phyloP scores from a whole-genome alignment of 2,329 filamentous ascomycete genomes.

The Biscogniauxia marginata region DNA sequence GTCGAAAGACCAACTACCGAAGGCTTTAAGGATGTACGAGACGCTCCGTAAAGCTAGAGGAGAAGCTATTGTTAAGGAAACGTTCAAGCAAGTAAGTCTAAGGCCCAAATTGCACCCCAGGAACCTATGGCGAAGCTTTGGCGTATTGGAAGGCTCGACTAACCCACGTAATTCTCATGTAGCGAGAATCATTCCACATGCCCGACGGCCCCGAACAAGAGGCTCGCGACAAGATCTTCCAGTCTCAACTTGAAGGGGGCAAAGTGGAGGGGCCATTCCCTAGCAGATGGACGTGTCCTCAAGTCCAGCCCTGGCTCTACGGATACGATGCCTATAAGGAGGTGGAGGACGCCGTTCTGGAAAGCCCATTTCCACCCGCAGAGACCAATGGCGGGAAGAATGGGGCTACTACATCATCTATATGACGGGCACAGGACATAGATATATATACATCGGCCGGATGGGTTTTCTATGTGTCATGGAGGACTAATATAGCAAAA shows the following conservation, averaged over 20 bases:
- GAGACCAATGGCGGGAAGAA: neutral
- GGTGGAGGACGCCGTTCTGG: conserved; percentile 39
- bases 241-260: conserved; percentile 50
- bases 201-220: conserved; percentile 55
- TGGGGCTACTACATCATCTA: conserved; percentile 3
- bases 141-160: no score
- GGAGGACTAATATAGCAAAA: conserved; percentile 3
- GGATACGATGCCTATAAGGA: conserved; percentile 62
- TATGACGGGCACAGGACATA: no score
- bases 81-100: conserved; percentile 51
- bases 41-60: conserved; percentile 47
- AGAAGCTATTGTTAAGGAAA: conserved; percentile 58
- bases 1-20: conserved; percentile 43
- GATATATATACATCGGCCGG: no score
- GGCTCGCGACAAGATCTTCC: conserved; percentile 55
- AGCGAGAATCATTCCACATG: conserved; percentile 54
- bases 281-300: conserved; percentile 61
- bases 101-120: neutral
- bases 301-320: conserved; percentile 63
- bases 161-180: neutral
- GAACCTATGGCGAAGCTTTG: no score
- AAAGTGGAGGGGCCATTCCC: conserved; percentile 56
- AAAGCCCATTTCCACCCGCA: conserved; percentile 19
- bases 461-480: conserved; percentile 6
- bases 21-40: conserved; percentile 46